Evolutionary conservation across 2,329 filamentous ascomycete species (phyloP).

Genomic region (Venturia carpophila): DNA sequence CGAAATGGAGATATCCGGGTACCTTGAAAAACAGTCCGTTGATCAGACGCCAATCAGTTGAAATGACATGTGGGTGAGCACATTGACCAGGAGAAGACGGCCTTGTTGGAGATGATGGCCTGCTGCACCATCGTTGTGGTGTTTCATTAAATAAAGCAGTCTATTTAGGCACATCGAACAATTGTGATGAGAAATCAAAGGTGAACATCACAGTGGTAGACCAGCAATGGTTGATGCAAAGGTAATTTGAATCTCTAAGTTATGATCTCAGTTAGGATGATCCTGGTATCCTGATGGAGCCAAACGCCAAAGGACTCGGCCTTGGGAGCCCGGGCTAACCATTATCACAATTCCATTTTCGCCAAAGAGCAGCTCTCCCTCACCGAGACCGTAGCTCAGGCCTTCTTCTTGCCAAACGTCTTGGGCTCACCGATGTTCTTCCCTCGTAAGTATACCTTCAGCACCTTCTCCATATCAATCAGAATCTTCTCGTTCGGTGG

Average conservation of each 20-base stretch:
- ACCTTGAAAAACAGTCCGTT: no score
- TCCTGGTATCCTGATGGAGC: not conserved
- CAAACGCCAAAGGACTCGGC: not conserved
- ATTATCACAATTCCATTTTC: constrained; percentile 8
- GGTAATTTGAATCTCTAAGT: not conserved
- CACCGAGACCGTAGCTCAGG: constrained; percentile 16
- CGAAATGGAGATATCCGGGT: no score
- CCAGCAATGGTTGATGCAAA: not conserved
- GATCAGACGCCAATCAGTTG: no score
- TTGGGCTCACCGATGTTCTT: constrained; percentile 76
- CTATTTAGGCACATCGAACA: no score
- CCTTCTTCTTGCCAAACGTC: constrained; percentile 67
- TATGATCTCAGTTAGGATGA: not conserved
- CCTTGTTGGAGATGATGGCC: no score
- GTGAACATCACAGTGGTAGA: no score
- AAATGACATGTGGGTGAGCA: no score
- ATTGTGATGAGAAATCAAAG: no score
- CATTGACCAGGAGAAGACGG: no score
- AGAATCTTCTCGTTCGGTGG: constrained; percentile 79
- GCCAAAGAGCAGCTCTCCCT: constrained; percentile 13
- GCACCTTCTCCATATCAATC: constrained; percentile 66
- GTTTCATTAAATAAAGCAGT: no score
- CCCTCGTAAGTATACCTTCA: constrained; percentile 83
- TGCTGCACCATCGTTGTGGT: no score
- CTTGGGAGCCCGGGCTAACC: not conserved